A percentile compares a stretch with the other conserved stretches of the same genome.
phyloP scores from a whole-genome alignment of 208 protist genomes.

The Acanthamoeba royreba region DNA sequence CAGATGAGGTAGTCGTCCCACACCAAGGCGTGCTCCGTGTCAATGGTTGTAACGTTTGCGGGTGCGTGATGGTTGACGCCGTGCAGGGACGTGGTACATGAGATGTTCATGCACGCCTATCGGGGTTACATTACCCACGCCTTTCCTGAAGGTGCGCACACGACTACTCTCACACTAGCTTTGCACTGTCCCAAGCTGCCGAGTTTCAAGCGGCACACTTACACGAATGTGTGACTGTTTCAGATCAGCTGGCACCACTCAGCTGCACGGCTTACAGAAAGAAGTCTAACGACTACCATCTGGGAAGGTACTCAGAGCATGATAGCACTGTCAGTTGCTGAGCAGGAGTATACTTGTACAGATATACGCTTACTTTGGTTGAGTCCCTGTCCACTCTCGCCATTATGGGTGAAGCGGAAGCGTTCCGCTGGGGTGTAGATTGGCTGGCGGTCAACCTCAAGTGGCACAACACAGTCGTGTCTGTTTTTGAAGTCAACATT shows the following conservation, averaged over 20 bases:
- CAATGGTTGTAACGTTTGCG: not conserved
- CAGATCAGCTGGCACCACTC: constrained; percentile 83
- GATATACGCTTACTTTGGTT: not conserved
- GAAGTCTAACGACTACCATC: not conserved
- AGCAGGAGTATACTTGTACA: not conserved
- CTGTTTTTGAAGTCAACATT: constrained; percentile 89
- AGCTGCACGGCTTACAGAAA: constrained; percentile 60
- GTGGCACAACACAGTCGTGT: constrained; percentile 74
- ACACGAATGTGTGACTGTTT: constrained; percentile 76
- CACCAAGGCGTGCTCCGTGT: not conserved
- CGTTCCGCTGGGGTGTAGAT: constrained; percentile 68
- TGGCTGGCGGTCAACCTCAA: not conserved
- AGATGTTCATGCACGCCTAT: constrained; percentile 87
- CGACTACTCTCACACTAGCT: too few relatives aligned
- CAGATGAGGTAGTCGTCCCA: not conserved
- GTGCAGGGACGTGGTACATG: constrained; percentile 66
- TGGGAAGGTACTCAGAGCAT: not conserved
- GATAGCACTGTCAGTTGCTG: not conserved
- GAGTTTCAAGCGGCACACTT: constrained; percentile 35
- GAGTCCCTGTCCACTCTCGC: constrained; percentile 30
- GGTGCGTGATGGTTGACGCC: not conserved
- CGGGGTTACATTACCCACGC: constrained; percentile 83
- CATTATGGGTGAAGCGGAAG: constrained; percentile 49
- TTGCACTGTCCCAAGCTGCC: constrained; percentile 57
- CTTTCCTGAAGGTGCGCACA: constrained; percentile 87